Evolutionary conservation across 1,284 basidiomycete genomes (phyloP).

Genomic region (Ceratobasidium sp.): DNA sequence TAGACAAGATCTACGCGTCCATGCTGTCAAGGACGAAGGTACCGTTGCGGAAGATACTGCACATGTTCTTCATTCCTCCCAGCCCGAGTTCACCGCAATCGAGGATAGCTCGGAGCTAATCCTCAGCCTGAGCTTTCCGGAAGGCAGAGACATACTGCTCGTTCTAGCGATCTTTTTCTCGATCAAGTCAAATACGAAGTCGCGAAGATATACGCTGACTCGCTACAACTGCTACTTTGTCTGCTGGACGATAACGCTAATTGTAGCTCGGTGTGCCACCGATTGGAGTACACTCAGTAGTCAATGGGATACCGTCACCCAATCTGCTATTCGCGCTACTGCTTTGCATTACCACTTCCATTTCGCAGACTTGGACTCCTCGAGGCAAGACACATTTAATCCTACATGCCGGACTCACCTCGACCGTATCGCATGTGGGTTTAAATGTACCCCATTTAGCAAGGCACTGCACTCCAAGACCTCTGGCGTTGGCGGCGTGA

Average conservation of each 20-base stretch:
- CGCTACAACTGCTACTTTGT: slow-evolving; percentile 43
- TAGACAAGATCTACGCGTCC: not conserved
- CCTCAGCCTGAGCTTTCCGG: slow-evolving; percentile 1
- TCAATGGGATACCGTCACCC: not conserved
- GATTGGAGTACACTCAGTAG: slow-evolving; percentile 4
- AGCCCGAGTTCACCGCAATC: not conserved
- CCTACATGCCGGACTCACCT: not conserved
- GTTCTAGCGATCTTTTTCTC: slow-evolving; percentile 24
- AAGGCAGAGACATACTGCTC: slow-evolving; percentile 1
- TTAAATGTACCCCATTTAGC: not conserved
- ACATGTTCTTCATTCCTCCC: not conserved
- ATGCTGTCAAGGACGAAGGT: slow-evolving; percentile 8
- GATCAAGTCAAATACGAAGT: not conserved
- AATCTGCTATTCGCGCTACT: not conserved
- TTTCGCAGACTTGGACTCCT: not conserved
- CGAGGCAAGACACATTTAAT: not conserved
- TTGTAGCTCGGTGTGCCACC: not conserved
- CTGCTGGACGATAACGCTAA: slow-evolving; percentile 7
- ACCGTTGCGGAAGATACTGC: slow-evolving; percentile 20
- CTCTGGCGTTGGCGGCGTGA: too few relatives aligned
- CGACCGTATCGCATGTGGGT: not conserved
- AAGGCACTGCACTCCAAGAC: too few relatives aligned
- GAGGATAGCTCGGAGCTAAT: not conserved
- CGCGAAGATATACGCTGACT: not conserved
- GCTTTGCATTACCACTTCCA: not conserved